phyloP scores from a whole-genome alignment of 768 basidiomycete species.

The Paxillus involutus region DNA sequence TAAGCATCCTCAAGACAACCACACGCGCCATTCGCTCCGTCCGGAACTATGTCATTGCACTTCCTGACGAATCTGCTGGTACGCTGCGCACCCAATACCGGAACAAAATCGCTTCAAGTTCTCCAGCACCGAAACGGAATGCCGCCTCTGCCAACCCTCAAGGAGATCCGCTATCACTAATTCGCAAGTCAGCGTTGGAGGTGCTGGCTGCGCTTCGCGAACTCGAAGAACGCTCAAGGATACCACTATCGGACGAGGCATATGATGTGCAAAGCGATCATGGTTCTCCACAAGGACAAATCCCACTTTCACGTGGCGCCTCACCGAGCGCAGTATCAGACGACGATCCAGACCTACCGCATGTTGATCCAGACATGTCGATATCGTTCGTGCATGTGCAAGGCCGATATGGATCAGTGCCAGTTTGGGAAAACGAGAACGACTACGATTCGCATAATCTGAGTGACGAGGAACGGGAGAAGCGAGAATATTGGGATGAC shows the following conservation, averaged over 20 bases:
- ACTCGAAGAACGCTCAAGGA: slow-evolving; percentile 74
- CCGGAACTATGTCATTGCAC: slow-evolving; percentile 78
- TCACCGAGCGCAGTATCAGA: slow-evolving; percentile 47
- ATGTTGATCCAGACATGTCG: slow-evolving; percentile 56
- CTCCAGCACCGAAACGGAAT: slow-evolving; percentile 34
- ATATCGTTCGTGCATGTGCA: slow-evolving; percentile 72
- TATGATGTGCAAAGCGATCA: slow-evolving; percentile 80
- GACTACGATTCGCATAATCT: slow-evolving; percentile 41
- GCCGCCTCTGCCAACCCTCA: slow-evolving; percentile 33
- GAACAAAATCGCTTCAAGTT: slow-evolving; percentile 41
- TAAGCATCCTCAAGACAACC: slow-evolving; percentile 72
- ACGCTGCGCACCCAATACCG: slow-evolving; percentile 60
- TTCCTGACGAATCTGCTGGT: slow-evolving; percentile 72
- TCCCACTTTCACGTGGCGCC: slow-evolving; percentile 38
- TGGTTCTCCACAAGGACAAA: slow-evolving; percentile 40
- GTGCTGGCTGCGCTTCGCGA: slow-evolving; percentile 78
- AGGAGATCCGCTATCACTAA: slow-evolving; percentile 62
- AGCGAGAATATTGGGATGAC: slow-evolving; percentile 79
- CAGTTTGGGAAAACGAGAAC: slow-evolving; percentile 81
- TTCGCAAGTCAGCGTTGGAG: slow-evolving; percentile 80
- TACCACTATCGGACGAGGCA: slow-evolving; percentile 79
- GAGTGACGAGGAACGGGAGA: slow-evolving; percentile 50
- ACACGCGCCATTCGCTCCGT: slow-evolving; percentile 81
- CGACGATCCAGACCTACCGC: slow-evolving; percentile 29
- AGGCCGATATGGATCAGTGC: slow-evolving; percentile 61